Conservation (phyloP, 805 yeast species). For the Candida germanica region DNA sequence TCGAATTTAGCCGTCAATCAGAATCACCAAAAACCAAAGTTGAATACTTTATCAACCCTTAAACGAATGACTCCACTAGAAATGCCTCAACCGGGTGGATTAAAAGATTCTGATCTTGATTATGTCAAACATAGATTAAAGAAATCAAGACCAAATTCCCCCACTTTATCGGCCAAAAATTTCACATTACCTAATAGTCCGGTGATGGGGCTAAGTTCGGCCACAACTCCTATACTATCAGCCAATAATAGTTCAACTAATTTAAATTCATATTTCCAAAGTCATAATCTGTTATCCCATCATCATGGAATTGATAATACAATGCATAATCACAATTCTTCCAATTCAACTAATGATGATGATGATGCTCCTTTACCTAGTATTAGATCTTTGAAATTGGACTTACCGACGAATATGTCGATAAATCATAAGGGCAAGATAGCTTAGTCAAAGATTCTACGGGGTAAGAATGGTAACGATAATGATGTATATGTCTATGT, state of each 20-base stretch:
- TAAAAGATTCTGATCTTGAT: conserved; percentile 47
- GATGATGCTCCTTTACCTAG: conserved; percentile 38
- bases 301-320: not conserved
- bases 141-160: conserved; percentile 51
- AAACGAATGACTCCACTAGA: conserved; percentile 63
- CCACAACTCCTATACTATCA: conserved; percentile 40
- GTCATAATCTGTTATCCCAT: conserved; percentile 14
- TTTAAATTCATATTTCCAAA: conserved; percentile 33
- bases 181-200: conserved; percentile 46
- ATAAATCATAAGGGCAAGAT: conserved; percentile 12
- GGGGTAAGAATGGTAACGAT: too few relatives aligned
- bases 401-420: conserved; percentile 44
- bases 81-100: conserved; percentile 14
- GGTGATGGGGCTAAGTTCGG: conserved; percentile 35
- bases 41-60: conserved; percentile 44
- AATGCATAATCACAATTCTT: conserved; percentile 10
- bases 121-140: conserved; percentile 44
- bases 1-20: conserved; percentile 21
- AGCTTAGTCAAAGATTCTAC: not conserved
- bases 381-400: conserved; percentile 47
- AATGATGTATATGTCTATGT: too few relatives aligned
- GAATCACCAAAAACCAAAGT: conserved; percentile 16
- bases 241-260: conserved; percentile 42
- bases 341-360: conserved; percentile 12
- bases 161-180: conserved; percentile 24